Percentiles rank a stretch among this genome's conserved stretches.
These are phyloP conservation scores for Pseudogymnoascus sp. DNA, from an alignment of 2,329 filamentous ascomycete genomes.

Conservation along the genomic window DNA sequence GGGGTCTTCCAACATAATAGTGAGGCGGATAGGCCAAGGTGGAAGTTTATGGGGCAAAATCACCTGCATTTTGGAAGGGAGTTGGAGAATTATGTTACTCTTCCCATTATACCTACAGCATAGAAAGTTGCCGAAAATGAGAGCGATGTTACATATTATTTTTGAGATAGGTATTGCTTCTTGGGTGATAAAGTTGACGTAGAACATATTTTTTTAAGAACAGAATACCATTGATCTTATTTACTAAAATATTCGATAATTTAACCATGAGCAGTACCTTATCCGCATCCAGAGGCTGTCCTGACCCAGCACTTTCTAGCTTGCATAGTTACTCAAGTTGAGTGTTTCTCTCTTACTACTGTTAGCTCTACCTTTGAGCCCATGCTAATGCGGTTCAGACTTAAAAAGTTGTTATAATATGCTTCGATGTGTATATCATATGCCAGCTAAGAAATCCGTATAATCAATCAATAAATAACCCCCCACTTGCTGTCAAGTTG, in stretches of 20 bases:
- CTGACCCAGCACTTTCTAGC: neutral
- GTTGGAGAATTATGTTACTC: slow-evolving; percentile 43
- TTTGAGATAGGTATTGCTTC: neutral
- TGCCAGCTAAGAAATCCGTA: neutral
- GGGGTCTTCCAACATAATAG: neutral
- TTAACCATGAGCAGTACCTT: neutral
- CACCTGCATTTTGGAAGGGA: slow-evolving; percentile 45
- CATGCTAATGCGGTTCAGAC: neutral
- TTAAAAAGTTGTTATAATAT: neutral
- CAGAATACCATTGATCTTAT: neutral
- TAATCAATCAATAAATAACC: slow-evolving; percentile 21
- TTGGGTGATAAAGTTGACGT: neutral
- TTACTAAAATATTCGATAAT: no score
- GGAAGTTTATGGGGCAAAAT: slow-evolving; percentile 42
- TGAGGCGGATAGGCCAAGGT: slow-evolving; percentile 28
- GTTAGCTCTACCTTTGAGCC: neutral
- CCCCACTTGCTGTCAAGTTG: slow-evolving; percentile 31
- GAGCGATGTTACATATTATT: neutral
- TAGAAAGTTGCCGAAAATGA: neutral
- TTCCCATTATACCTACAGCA: slow-evolving; percentile 44
- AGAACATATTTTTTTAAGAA: neutral
- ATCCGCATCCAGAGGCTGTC: neutral
- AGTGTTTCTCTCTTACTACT: neutral
- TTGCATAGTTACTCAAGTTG: neutral
- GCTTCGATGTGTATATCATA: neutral